phyloP scores from a whole-genome alignment of 768 basidiomycete species.

The Russula compacta region DNA sequence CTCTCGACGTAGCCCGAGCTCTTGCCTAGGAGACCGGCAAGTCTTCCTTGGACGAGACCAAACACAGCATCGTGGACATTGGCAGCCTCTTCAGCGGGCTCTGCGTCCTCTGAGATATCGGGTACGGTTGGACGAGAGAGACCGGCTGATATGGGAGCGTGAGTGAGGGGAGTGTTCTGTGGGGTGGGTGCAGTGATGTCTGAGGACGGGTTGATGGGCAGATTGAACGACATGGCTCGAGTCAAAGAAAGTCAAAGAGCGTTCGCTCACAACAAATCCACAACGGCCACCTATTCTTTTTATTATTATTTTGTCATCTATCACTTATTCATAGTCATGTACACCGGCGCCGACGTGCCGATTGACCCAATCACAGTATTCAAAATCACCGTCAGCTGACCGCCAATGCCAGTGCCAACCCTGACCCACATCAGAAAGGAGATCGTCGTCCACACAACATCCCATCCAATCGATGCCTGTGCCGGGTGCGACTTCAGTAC shows the following conservation, averaged over 20 bases:
- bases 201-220: conserved; percentile 44
- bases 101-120: conserved; percentile 77
- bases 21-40: conserved; percentile 77
- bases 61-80: conserved; percentile 59
- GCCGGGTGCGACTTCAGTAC: conserved; percentile 46
- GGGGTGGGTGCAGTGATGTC: conserved; percentile 85
- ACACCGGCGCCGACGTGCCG: not conserved
- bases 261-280: too few relatives aligned
- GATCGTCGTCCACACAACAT: conserved; percentile 47
- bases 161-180: conserved; percentile 81
- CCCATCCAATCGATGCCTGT: conserved; percentile 56
- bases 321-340: not conserved
- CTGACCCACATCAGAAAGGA: conserved; percentile 34
- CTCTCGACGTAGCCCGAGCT: conserved; percentile 93
- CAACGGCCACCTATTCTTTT: not conserved
- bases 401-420: not conserved
- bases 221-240: conserved; percentile 53
- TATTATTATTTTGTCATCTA: not conserved
- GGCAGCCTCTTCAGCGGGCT: conserved; percentile 54
- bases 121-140: conserved; percentile 84
- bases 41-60: conserved; percentile 81
- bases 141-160: conserved; percentile 70
- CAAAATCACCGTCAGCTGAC: not conserved
- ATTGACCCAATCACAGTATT: not conserved
- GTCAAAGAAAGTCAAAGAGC: not conserved